These are phyloP conservation scores for Scheffersomyces illinoinensis DNA, from an alignment of 1,139 yeast species.

Conservation along the genomic window DNA sequence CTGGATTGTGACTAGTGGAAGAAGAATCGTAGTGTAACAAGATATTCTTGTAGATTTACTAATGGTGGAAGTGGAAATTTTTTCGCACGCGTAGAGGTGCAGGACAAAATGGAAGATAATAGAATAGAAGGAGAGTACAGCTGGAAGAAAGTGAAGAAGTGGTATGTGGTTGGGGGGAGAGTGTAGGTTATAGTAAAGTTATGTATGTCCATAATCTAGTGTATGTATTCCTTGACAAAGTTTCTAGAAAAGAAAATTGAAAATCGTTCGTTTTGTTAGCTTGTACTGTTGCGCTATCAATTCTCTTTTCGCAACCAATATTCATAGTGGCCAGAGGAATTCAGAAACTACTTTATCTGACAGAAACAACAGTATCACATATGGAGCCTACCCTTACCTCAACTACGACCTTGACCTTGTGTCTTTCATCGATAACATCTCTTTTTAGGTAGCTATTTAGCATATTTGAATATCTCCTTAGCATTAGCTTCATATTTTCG, in stretches of 20 bases:
- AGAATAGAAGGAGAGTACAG: neutral
- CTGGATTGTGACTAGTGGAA: neutral
- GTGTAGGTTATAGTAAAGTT: neutral
- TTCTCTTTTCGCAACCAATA: too few relatives aligned
- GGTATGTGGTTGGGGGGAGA: neutral
- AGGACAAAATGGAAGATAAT: neutral
- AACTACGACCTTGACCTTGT: too few relatives aligned
- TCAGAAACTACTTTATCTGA: too few relatives aligned
- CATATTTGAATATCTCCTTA: neutral
- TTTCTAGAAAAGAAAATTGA: too few relatives aligned
- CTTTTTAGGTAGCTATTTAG: too few relatives aligned
- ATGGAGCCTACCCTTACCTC: too few relatives aligned
- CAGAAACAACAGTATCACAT: too few relatives aligned
- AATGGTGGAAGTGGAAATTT: neutral
- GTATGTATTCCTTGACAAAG: too few relatives aligned
- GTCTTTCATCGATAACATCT: too few relatives aligned
- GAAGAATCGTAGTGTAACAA: neutral
- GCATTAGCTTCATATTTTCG: neutral
- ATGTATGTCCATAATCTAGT: neutral
- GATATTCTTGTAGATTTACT: neutral
- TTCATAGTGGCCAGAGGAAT: too few relatives aligned
- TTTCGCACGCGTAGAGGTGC: neutral
- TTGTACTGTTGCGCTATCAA: too few relatives aligned
- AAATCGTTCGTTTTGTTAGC: too few relatives aligned
- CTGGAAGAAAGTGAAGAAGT: neutral